Base-by-base conservation (phyloP, 441 rosid genomes). In the Macaranga tanarius region DNA sequence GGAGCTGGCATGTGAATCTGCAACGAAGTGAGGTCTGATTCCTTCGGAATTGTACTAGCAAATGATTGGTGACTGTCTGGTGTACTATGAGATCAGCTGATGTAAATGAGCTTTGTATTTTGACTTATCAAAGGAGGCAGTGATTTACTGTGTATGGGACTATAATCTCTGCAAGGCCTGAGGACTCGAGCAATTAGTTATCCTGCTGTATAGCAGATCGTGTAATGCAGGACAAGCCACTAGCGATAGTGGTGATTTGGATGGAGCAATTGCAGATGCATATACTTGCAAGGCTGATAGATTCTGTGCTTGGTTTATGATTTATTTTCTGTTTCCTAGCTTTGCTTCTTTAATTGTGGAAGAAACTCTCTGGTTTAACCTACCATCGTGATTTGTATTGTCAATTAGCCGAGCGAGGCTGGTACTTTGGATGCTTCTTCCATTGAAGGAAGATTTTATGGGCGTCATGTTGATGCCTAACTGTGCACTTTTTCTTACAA, bases 381-480 rank as follows among this genome's bases (percentile, higher is more conserved):
- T 22, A 23, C 7, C 45, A 16, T 26, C 23, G 48, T 69, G 52
- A 20, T 59, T 15, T 58, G 52, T 23, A 67, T 63, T 11, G 10
- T 55, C 31, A 38, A 22, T 20, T 48, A n/a, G 5, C 26, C 23
- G 57, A 10, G 20, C 12, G 52, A 12, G 62, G 25, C 64, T 38
- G 69, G 66, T 54, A 54, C 0, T 47, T 47, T 42, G 52, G 52
- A 48, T n/a, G 54, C 44, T 57, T 45, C 69, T 67, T 67, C 57
- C 40, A 62, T 62, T 34, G n/a, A 44, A 61, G 76, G 57, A 69
- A 55, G 63, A 69, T 70, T 31, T 64, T 45, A 56, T 23, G 45
- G 44, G 59, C 62, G 34, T 54, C 50, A 5, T 8, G n/a, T 38
- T 40, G 59, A 63, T 55, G 51, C 44, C 17, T 1, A 31, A 42